Conservation (phyloP, 75 land plant genomes). For the Pinus albicaulis region DNA sequence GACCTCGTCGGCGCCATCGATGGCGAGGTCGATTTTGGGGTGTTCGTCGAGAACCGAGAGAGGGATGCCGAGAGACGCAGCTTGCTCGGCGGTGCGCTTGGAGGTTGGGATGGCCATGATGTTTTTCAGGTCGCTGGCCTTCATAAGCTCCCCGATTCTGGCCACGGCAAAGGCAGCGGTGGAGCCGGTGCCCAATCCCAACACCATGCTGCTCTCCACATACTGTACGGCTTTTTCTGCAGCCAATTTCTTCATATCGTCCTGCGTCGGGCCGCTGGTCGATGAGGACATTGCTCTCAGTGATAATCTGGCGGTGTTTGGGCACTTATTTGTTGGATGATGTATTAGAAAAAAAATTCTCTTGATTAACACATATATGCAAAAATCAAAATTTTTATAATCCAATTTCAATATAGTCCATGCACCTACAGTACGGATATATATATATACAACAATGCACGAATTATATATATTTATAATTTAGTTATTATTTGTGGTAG, state of each 20-base stretch:
- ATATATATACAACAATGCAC: no score
- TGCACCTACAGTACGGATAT: no score
- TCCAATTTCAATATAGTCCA: no score
- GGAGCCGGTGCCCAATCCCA: slow-evolving; percentile 94
- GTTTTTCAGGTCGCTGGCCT: slow-evolving; percentile 7
- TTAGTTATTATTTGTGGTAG: no score
- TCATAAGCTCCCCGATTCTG: slow-evolving; percentile 64
- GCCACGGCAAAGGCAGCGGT: slow-evolving; percentile 92
- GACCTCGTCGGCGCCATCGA: slow-evolving; percentile 93
- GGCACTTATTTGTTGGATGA: no score
- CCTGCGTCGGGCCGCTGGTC: slow-evolving; percentile 36
- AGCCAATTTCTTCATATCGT: slow-evolving; percentile 81
- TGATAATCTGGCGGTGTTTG: no score
- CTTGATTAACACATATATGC: no score
- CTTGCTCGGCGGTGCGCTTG: slow-evolving; percentile 89
- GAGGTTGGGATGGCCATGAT: slow-evolving; percentile 62
- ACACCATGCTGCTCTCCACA: slow-evolving; percentile 83
- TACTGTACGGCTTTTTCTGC: slow-evolving; percentile 94
- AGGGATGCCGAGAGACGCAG: slow-evolving; percentile 72
- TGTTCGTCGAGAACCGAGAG: slow-evolving; percentile 75
- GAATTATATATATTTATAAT: no score
- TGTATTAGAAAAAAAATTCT: no score
- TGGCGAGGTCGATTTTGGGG: slow-evolving; percentile 80
- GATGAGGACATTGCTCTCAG: no score
- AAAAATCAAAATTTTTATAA: no score